These are phyloP conservation scores for Yarrowia divulgata DNA, from an alignment of 805 yeast species.

Conservation along the genomic window DNA sequence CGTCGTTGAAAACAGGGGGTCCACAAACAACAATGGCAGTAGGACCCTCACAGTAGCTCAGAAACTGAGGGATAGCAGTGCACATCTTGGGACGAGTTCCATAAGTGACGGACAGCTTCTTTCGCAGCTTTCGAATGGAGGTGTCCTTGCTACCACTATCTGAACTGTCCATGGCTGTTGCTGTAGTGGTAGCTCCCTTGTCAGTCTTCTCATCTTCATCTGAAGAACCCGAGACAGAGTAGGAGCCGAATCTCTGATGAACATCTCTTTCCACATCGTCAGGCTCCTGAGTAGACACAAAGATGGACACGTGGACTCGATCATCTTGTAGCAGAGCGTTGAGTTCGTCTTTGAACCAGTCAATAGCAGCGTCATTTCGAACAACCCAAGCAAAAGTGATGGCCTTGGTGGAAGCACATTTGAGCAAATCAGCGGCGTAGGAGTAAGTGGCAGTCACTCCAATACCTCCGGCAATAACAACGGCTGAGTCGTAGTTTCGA, in stretches of 20 bases:
- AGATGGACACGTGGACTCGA: slow-evolving; percentile 49
- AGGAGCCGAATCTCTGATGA: not conserved
- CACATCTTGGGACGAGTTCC: slow-evolving; percentile 48
- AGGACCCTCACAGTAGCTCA: slow-evolving; percentile 20
- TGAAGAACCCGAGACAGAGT: slow-evolving; percentile 4
- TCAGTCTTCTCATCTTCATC: slow-evolving; percentile 41
- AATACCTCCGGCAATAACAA: slow-evolving; percentile 75
- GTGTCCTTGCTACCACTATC: not conserved
- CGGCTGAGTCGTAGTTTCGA: slow-evolving; percentile 59
- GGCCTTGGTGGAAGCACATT: slow-evolving; percentile 39
- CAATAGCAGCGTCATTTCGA: slow-evolving; percentile 45
- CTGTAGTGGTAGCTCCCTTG: slow-evolving; percentile 5
- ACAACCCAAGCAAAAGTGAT: slow-evolving; percentile 50
- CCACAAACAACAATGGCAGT: slow-evolving; percentile 57
- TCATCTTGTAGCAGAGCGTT: slow-evolving; percentile 43
- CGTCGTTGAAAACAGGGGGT: slow-evolving; percentile 65
- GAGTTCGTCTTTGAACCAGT: slow-evolving; percentile 49
- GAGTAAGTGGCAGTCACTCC: slow-evolving; percentile 72
- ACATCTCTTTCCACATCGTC: not conserved
- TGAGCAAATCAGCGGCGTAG: slow-evolving; percentile 47
- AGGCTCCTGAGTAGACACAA: slow-evolving; percentile 46
- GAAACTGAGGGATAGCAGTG: slow-evolving; percentile 2
- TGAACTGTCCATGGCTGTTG: slow-evolving; percentile 44
- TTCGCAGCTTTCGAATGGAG: not conserved
- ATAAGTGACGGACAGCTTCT: slow-evolving; percentile 45